Base-by-base conservation (phyloP, 2,329 filamentous ascomycete genomes). In the Rhinocladiella mackenziei region DNA sequence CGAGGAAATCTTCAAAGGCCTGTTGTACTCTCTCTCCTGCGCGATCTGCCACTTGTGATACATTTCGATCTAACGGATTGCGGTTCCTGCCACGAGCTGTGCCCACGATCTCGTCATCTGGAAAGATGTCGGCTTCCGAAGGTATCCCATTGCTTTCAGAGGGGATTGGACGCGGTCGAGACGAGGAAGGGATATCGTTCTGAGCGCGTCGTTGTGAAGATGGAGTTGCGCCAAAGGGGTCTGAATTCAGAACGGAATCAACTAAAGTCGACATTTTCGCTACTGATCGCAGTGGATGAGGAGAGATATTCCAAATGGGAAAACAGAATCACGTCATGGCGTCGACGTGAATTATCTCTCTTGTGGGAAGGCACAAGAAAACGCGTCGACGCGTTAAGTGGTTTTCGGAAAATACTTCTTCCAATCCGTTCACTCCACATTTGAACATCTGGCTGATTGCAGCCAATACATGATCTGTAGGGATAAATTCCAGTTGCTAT, bases 1-100 rank as follows among this genome's bases (percentile, higher is more conserved):
- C 79, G n/a, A 83, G 65, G 55, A 83, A 75, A 56, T 76, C 73
- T 60, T 81, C 76, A 57, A 83, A 83, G 17, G 76, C 72, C 48
- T 76, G 68, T 43, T 76, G 75, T n/a, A 83, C 70, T 43, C 76
- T 76, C 56, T 82, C 78, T 57, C 76, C 80, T 1, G 77, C 78
- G 29, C 73, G 67, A 56, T 83, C 80, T 32, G 78, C 70, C 7
- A 82, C 75, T 45, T 72, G 71, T 0, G 78, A 75, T 3, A 81
- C 72, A 31, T 78, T 77, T 40, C 70, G 60, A 25, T 67, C 63
- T 50, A 63, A 64, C 7, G 75, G 72, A 43, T 73, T 71, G 46
- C 65, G 65, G 36, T 74, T 71, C 47, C 71, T 63, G 20, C 71
- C 70, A n/a, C 50, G 48, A 55, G 73, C 70, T 15, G 69, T 62